These are phyloP conservation scores for Brassica hybrid DNA, from an alignment of 441 rosid species.

Conservation along the genomic window DNA sequence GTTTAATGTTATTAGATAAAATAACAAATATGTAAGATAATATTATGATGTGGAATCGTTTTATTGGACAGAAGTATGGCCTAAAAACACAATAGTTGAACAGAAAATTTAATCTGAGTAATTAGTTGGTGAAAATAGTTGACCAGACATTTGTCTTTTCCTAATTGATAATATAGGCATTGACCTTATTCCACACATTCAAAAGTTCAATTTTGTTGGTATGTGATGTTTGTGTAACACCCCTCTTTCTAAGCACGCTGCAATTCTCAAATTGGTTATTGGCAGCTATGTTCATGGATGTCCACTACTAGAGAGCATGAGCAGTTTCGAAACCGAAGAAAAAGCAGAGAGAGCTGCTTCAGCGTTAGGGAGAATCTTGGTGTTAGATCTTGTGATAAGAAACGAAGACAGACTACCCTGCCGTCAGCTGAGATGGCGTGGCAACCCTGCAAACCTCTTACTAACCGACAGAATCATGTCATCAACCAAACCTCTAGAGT, in stretches of 20 bases:
- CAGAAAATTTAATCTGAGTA: neutral
- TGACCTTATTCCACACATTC: slow-evolving; percentile 11
- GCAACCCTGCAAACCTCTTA: slow-evolving; percentile 93
- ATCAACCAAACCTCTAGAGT: slow-evolving; percentile 46
- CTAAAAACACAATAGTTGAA: neutral
- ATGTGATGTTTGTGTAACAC: slow-evolving; percentile 21
- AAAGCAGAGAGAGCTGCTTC: slow-evolving; percentile 84
- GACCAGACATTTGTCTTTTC: slow-evolving; percentile 9
- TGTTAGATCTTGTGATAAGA: slow-evolving; percentile 96
- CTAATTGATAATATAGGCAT: slow-evolving; percentile 24
- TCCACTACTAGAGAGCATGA: slow-evolving; percentile 83
- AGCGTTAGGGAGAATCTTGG: slow-evolving; percentile 86
- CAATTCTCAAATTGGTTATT: no score
- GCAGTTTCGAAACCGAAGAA: slow-evolving; percentile 72
- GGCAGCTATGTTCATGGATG: slow-evolving; percentile 98
- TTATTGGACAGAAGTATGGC: no score
- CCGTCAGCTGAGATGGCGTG: slow-evolving; percentile 97
- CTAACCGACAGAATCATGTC: slow-evolving; percentile 71
- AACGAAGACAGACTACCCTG: slow-evolving; percentile 98
- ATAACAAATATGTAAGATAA: neutral
- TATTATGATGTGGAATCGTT: slow-evolving; percentile 18
- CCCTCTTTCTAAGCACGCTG: no score
- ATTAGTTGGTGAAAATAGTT: neutral
- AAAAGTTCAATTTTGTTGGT: neutral
- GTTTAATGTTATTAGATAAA: slow-evolving; percentile 4